Conservation (phyloP, 2,329 filamentous ascomycete species). For the Cytospora mali region DNA sequence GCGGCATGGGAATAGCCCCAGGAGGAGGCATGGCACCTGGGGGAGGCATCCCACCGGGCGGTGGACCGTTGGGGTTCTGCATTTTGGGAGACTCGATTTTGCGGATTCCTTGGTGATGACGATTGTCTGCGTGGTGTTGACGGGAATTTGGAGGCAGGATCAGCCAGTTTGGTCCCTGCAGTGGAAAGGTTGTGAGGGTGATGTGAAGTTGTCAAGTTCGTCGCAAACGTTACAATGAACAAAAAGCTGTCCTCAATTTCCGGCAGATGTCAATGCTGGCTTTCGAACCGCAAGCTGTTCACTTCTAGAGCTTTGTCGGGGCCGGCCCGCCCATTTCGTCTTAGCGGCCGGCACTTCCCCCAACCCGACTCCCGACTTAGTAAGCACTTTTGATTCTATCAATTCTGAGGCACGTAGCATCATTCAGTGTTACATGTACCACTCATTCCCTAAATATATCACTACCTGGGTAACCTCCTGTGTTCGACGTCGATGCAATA, state of each 20-base stretch:
- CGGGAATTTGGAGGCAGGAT: neutral
- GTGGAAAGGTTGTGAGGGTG: neutral
- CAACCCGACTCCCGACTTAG: neutral
- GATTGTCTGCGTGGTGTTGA: neutral
- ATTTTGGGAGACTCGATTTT: constrained; percentile 5
- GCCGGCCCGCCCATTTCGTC: constrained; percentile 13
- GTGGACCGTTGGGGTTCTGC: constrained; percentile 23
- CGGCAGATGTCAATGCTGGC: constrained; percentile 3
- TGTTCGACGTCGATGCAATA: too few relatives aligned
- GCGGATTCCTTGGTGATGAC: too few relatives aligned
- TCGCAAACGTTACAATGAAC: constrained; percentile 10
- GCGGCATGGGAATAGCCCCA: constrained; percentile 23
- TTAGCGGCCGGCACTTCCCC: neutral
- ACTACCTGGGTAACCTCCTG: too few relatives aligned
- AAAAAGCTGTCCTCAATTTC: constrained; percentile 24
- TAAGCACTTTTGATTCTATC: neutral
- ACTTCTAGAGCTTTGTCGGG: constrained; percentile 21
- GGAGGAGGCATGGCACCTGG: constrained; percentile 22
- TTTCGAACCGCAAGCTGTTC: constrained; percentile 28
- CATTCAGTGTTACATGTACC: too few relatives aligned
- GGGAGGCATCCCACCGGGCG: constrained; percentile 26
- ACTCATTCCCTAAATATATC: too few relatives aligned
- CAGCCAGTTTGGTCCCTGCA: neutral
- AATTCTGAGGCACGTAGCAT: neutral
- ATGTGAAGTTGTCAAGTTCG: neutral